These are phyloP conservation scores for Aspergillus versicolor DNA, from an alignment of 2,329 filamentous ascomycete species.

Conservation along the genomic window DNA sequence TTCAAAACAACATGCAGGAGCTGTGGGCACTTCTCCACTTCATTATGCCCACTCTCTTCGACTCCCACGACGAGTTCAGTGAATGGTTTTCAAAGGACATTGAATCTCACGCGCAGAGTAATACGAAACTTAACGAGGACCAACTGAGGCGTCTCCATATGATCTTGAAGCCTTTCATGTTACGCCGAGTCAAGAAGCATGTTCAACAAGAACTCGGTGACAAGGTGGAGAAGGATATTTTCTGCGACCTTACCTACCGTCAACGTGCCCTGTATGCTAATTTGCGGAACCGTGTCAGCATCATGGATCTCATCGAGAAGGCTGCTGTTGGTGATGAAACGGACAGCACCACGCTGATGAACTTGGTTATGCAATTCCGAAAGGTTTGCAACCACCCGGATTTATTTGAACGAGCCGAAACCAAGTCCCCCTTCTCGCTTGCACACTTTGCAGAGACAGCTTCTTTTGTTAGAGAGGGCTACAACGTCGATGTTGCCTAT, in stretches of 20 bases:
- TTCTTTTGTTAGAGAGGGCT: constrained; percentile 88
- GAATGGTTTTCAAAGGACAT: constrained; percentile 64
- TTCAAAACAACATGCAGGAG: constrained; percentile 99
- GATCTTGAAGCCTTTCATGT: constrained; percentile 99
- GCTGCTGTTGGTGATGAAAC: constrained; percentile 90
- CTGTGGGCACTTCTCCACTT: constrained; percentile 97
- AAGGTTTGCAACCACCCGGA: constrained; percentile 99
- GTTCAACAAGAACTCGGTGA: constrained; percentile 98
- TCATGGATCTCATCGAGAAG: constrained; percentile 98
- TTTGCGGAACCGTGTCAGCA: constrained; percentile 93
- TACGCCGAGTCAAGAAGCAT: constrained; percentile 98
- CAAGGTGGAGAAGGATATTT: constrained; percentile 96
- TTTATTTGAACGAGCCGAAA: constrained; percentile 92
- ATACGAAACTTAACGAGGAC: constrained; percentile 98
- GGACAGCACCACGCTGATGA: constrained; percentile 96
- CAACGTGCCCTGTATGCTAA: constrained; percentile 92
- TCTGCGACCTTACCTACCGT: constrained; percentile 94
- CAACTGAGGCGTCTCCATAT: constrained; percentile 96
- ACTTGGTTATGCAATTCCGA: constrained; percentile 98
- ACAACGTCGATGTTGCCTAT: constrained; percentile 76
- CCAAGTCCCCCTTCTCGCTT: constrained; percentile 78
- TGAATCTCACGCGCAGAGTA: constrained; percentile 96
- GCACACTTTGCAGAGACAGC: constrained; percentile 92
- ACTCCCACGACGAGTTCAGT: constrained; percentile 54
- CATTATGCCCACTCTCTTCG: constrained; percentile 99